Base-by-base conservation (phyloP, 139 green algal genomes). In the Chlamydomonas applanata region DNA sequence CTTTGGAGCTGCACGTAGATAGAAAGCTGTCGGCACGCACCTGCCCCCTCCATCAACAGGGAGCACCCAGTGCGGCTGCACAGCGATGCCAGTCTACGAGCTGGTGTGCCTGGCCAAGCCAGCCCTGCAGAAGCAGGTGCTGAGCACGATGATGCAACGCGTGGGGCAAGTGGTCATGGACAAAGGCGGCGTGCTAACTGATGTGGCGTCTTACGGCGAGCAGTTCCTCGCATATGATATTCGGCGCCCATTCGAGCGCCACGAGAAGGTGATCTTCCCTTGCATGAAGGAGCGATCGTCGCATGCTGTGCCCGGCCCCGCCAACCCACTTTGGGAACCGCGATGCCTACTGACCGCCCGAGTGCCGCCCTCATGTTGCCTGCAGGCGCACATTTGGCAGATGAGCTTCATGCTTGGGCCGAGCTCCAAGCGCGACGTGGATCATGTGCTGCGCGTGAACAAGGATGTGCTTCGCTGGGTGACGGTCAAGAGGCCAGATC, bases 51-150 rank as follows among this genome's bases (percentile, higher is more conserved):
- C n/a, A n/a, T n/a, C n/a, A n/a, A n/a, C n/a, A n/a, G n/a, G n/a
- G n/a, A n/a, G n/a, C n/a, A n/a, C n/a, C n/a, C n/a, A 49, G 40
- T 49, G 40, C 40, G 11, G 40, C 40, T 7, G 40, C 40, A 11
- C 7, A 63, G 24, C 56, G 4, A 97, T 95, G 92, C 92, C 92
- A 1, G 65, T 96, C 20, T 97, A 97, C 57, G 88, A 96, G 78
- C 74, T 97, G 30, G 87, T 97, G 24, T 91, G 82, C 70, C 53
- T 97, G 32, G 83, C 83, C 16, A 87, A 85, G 79, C 89, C 88
- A 1, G 40, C 69, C 3, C 44, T 93, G 16, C 19, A 68, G 7
- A 66, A 74, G 17, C 25, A 61, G 0, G 65, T 82, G 14, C 27
- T 91, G 30, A 70, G 69, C 3, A 14, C 64, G 0, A 83, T 95